Evolutionary conservation across 805 yeast genomes (phyloP), one percentile per base, ranked within the genome.

Genomic region (Ogataea allantospora): DNA sequence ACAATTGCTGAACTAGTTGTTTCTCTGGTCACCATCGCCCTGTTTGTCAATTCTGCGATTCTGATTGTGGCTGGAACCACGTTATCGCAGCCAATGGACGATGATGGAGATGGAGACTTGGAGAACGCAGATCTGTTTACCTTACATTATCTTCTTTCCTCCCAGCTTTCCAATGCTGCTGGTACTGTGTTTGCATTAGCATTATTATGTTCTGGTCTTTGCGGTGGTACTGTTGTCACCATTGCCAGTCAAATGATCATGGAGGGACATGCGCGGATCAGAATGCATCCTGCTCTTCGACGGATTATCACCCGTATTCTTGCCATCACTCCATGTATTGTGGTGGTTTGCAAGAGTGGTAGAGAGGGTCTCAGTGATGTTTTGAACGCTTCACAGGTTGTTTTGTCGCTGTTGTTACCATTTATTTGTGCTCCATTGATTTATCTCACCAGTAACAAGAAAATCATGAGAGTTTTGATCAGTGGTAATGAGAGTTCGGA

Each of bases 171-270:
- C 1, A 83, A 85, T 11, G 78, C 88, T 5, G 97, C 96, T 0
- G 97, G 95, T 5, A 67, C 85, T 7, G 81, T 88, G 0, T 88
- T 89, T 68, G 96, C 96, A 0, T 62, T 88, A 33, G 96, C 96
- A 1, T 74, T 88, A 62, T 67, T 88, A 30, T 88, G 85, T 57
- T 81, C 91, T 10, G 97, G 97, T n/a, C 91, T 88, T 55, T 82
- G 93, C 53, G 96, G 96, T 2, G 96, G 96, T 27, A 85, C 91
- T 26, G 95, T 88, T 13, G 88, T 95, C 56, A 89, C 96, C 0
- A 71, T 89, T 53, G 89, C 96, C 2, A 95, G 96, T 24, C 96
- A 88, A 58, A 86, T 87, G 78, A 95, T 88, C 7, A 79, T 87
- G 53, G 96, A 88, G 59, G 97, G 97, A 1, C 89, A 88, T 52